Conservation (phyloP, 1,284 basidiomycete species). For the Microbotryum scabiosae region DNA sequence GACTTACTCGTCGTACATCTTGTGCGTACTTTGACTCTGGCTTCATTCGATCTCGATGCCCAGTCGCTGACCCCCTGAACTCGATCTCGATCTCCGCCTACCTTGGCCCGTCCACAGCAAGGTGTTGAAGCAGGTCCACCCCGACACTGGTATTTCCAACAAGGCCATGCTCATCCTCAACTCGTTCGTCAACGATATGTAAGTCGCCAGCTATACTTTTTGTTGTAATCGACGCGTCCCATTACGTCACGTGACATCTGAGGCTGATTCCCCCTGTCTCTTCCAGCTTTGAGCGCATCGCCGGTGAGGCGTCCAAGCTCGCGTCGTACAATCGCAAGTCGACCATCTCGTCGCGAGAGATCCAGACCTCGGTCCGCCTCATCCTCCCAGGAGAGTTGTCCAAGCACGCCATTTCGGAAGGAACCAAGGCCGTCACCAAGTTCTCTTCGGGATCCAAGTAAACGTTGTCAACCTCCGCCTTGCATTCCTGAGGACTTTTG, state of each 20-base stretch:
- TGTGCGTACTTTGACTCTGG: too few relatives aligned
- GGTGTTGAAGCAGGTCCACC: conserved; percentile 54
- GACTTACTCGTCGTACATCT: conserved; percentile 28
- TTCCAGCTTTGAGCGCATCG: conserved; percentile 42
- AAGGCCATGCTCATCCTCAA: conserved; percentile 44
- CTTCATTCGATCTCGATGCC: too few relatives aligned
- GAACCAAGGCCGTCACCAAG: conserved; percentile 47
- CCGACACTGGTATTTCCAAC: conserved; percentile 45
- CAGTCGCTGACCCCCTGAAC: too few relatives aligned
- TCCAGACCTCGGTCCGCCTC: conserved; percentile 68
- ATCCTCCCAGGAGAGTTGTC: conserved; percentile 76
- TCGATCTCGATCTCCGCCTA: too few relatives aligned
- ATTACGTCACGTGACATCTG: too few relatives aligned
- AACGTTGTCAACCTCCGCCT: too few relatives aligned
- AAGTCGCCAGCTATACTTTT: conserved; percentile 59
- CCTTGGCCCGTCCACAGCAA: conserved; percentile 24
- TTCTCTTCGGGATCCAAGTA: too few relatives aligned
- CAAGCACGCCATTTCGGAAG: conserved; percentile 77
- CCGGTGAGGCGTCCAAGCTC: conserved; percentile 48
- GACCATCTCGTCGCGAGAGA: conserved; percentile 87
- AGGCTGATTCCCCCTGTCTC: too few relatives aligned
- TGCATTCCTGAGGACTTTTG: too few relatives aligned
- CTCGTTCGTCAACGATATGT: conserved; percentile 49
- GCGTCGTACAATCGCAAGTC: conserved; percentile 89
- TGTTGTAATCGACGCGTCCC: too few relatives aligned